These are phyloP conservation scores for Leccinum solheimii DNA, from an alignment of 1,284 basidiomycete species.

Conservation along the genomic window DNA sequence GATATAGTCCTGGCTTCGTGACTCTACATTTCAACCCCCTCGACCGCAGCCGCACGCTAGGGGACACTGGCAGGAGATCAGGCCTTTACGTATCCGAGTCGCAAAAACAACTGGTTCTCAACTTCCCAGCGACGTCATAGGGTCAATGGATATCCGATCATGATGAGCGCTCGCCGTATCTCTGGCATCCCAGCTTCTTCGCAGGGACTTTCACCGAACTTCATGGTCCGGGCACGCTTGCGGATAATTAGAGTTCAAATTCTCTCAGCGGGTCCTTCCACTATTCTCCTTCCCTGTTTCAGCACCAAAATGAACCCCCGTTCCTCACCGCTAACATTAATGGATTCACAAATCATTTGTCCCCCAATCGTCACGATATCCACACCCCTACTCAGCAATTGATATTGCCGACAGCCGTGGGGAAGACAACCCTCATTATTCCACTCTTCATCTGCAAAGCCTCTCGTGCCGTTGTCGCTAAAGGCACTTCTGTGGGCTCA, in stretches of 20 bases:
- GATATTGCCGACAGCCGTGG: background rate
- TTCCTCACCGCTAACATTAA: background rate
- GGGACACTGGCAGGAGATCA: background rate
- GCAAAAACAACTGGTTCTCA: background rate
- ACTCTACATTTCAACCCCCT: background rate
- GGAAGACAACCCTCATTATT: background rate
- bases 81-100: background rate
- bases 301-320: background rate
- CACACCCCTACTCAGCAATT: no score
- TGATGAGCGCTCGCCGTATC: background rate
- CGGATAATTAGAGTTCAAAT: background rate
- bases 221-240: background rate
- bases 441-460: background rate
- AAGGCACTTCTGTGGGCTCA: no score
- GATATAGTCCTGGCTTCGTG: background rate
- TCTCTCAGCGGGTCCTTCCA: background rate
- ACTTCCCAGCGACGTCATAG: background rate
- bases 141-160: background rate
- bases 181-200: background rate
- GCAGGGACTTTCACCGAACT: background rate
- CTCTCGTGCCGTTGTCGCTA: no score
- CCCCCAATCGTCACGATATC: background rate
- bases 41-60: background rate
- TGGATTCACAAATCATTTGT: background rate
- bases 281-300: background rate